Conservation (phyloP, 1,284 basidiomycete species). For the Ganoderma resinaceum region DNA sequence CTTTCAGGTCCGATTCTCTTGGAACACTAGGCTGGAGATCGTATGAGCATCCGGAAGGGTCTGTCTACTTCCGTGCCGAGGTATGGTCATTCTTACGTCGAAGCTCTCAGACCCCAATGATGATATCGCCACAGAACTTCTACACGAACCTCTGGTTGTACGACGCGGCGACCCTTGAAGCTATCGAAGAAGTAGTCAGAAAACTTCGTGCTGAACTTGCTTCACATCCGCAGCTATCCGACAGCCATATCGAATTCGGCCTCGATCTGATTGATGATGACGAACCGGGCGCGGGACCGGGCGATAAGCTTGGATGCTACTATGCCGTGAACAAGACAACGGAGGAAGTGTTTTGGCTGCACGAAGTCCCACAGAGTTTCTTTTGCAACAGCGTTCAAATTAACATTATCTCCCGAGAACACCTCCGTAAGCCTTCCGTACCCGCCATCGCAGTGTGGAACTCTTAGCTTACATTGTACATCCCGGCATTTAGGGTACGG, state of each 20-base stretch:
- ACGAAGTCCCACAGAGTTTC: conserved; percentile 6
- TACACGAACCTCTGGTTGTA: background rate
- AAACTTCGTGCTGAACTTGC: background rate
- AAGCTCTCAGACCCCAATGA: too few species aligned
- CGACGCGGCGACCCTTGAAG: background rate
- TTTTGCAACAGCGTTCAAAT: background rate
- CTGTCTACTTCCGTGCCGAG: background rate
- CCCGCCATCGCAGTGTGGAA: background rate
- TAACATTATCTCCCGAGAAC: conserved; percentile 5
- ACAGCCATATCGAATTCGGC: background rate
- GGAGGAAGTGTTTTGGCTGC: conserved; percentile 29
- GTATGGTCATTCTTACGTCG: background rate
- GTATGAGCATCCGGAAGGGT: background rate
- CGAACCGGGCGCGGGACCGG: background rate
- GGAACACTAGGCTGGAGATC: background rate
- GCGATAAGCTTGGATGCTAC: conserved; percentile 23
- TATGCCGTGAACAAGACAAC: conserved; percentile 25
- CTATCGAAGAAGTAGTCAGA: background rate
- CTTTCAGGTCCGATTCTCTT: background rate
- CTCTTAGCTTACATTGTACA: background rate
- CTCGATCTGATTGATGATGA: background rate
- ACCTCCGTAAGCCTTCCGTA: conserved; percentile 21
- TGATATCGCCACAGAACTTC: background rate
- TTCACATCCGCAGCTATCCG: background rate
- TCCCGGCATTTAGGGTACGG: background rate